Evolutionary conservation across 331 rosid genomes (phyloP), one percentile per base, ranked within the genome.

Genomic region (Malus hybrid): DNA sequence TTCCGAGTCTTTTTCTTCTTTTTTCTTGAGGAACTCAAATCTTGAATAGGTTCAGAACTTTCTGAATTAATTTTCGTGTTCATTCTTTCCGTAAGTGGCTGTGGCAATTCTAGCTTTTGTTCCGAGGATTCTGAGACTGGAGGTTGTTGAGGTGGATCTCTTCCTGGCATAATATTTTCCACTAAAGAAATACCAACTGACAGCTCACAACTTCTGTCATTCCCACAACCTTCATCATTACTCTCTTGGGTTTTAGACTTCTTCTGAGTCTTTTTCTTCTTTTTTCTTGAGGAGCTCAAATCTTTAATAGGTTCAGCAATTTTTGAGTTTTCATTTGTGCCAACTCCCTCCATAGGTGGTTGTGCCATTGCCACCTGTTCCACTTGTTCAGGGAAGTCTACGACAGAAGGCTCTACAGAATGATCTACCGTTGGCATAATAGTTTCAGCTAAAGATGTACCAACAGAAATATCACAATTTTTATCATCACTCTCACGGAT

Each of bases 241-340:
- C 68, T 66, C 69, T 77, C 74, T 19, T 14, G 8, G 73, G 69
- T 65, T 69, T 76, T 34, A 75, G 31, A 31, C 59, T 22, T 71
- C 72, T 75, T 83, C 74, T 0, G 27, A 74, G 55, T 77, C 71
- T 79, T 83, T 64, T 80, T 80, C 71, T 66, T 79, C 69, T 39
- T 42, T 42, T 68, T 72, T 78, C 55, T 27, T 28, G 65, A 73
- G 29, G 50, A 65, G 65, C 80, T 63, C 42, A 48, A 70, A 67
- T 78, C 86, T 59, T 52, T 74, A 74, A 44, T 61, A 28, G 9
- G 69, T 74, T 67, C 39, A 70, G 85, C 63, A 54, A 66, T 63
- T 20, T 70, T 79, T 56, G 70, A 59, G 71, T 72, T 72, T 67
- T 73, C 69, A 60, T 59, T 57, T 67, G 48, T 46, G 56, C 54